These are phyloP conservation scores for Cardiosporidium cionae DNA, from an alignment of 169 alveolate genomes.

Conservation along the genomic window DNA sequence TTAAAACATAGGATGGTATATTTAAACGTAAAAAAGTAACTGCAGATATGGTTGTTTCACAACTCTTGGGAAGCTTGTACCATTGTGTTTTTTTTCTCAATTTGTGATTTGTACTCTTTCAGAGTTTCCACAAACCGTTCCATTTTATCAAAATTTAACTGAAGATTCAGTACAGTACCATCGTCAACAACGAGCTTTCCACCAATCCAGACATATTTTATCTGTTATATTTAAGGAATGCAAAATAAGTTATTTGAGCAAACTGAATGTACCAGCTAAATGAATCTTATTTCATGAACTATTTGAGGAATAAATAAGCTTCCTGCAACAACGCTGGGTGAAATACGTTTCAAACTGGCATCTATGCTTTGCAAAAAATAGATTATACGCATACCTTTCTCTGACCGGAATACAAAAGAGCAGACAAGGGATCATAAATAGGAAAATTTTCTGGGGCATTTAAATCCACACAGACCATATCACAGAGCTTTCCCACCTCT, in stretches of 20 bases:
- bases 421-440: slow-evolving; percentile 8
- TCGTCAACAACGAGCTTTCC: slow-evolving; percentile 9
- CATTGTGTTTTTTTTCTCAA: too few species aligned
- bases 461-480: slow-evolving; percentile 10
- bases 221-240: not conserved
- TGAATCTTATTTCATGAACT: too few species aligned
- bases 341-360: too few species aligned
- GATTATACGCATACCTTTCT: too few species aligned
- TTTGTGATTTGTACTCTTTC: not conserved
- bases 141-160: not conserved
- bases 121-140: not conserved
- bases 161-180: not conserved
- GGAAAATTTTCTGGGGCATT: slow-evolving; percentile 5
- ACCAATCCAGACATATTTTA: slow-evolving; percentile 12
- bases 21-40: too few species aligned
- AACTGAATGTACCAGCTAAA: too few species aligned
- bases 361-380: too few species aligned
- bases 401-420: not conserved
- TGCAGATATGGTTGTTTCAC: too few species aligned
- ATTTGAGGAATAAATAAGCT: too few species aligned
- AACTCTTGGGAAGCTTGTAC: too few species aligned
- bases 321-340: too few species aligned
- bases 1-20: too few species aligned
- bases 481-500: slow-evolving; percentile 11
- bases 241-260: not conserved